Base-by-base conservation (phyloP, 208 protist genomes). In the Endotrypanum monterogeii region DNA sequence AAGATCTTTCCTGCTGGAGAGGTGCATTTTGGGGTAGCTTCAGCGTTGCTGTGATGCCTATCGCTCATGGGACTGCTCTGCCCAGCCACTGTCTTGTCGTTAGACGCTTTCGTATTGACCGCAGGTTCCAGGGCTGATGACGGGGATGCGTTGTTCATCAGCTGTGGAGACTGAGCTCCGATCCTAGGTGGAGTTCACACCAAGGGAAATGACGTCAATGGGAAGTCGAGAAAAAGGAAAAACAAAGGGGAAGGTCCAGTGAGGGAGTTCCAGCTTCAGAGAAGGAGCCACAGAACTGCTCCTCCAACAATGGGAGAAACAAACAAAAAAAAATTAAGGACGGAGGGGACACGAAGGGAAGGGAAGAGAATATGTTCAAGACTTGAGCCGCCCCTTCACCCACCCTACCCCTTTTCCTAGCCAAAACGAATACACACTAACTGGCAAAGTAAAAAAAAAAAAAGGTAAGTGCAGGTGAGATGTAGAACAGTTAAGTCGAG, bases 1-100 rank as follows among this genome's bases (percentile, higher is more conserved):
- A 4, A 62, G 35, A 1, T 67, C 41, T 3, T 16, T 48, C 51
- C 11, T 41, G 46, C 20, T 20, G 28, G 48, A 20, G 18, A 44
- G 46, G 16, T 37, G 67, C 39, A 37, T 52, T n/a, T n/a, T 3
- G 50, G 39, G 4, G 25, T n/a, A 0, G 74, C 52, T 6, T 25
- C 25, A 14, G 68, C 71, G 74, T 70, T 79, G 20, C 68, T 58
- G 30, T 61, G 67, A 12, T 28, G 48, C 2, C 70, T 67, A 7
- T 70, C 55, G 28, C 28, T 39, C 52, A 30, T 58, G 3, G 51
- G 50, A 16, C 6, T 52, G 41, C 46, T 20, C 18, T 12, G 8
- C 25, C 20, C 50, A 41, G 30, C 28, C 25, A n/a, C 18, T 28
- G 16, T 56, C 30, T 14, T 14, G 66, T 37, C 18, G 66, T 23